These are phyloP conservation scores for Komagataella populi DNA, from an alignment of 805 yeast species.

Conservation along the genomic window DNA sequence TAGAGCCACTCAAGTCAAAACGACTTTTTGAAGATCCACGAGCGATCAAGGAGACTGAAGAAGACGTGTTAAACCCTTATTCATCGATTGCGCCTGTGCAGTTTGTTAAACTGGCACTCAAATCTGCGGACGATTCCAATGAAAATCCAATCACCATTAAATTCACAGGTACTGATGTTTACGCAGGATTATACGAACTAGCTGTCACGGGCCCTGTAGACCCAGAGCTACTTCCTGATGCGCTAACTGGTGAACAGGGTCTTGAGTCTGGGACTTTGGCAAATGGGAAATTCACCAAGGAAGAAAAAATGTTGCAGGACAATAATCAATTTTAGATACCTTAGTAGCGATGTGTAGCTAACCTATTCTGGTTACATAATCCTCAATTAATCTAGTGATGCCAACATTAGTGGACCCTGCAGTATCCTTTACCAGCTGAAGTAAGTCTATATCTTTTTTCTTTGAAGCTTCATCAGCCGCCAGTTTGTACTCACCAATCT, in stretches of 20 bases:
- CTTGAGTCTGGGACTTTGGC: constrained; percentile 29
- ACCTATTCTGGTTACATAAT: constrained; percentile 3
- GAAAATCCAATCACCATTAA: constrained; percentile 14
- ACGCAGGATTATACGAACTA: constrained; percentile 67
- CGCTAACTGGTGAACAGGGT: constrained; percentile 73
- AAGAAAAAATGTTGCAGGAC: not conserved
- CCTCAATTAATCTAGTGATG: constrained; percentile 10
- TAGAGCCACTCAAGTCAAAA: constrained; percentile 19
- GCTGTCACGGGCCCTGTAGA: constrained; percentile 35
- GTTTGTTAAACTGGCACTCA: constrained; percentile 25
- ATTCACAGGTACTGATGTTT: constrained; percentile 56
- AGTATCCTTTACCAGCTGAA: constrained; percentile 13
- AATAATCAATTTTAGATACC: not conserved
- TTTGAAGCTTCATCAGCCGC: constrained; percentile 37
- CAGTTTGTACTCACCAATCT: constrained; percentile 33
- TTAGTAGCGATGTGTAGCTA: not conserved
- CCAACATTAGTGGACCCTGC: constrained; percentile 10
- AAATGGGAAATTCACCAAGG: constrained; percentile 20
- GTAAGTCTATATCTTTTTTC: constrained; percentile 24
- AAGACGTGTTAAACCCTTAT: constrained; percentile 16
- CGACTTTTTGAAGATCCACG: constrained; percentile 25
- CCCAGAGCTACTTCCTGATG: constrained; percentile 49
- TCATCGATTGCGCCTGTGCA: constrained; percentile 49
- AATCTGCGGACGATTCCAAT: not conserved
- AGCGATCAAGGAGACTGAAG: constrained; percentile 9